Evolutionary conservation across 139 green algal species (phyloP).

Genomic region (Chlamydomonas sp.): DNA sequence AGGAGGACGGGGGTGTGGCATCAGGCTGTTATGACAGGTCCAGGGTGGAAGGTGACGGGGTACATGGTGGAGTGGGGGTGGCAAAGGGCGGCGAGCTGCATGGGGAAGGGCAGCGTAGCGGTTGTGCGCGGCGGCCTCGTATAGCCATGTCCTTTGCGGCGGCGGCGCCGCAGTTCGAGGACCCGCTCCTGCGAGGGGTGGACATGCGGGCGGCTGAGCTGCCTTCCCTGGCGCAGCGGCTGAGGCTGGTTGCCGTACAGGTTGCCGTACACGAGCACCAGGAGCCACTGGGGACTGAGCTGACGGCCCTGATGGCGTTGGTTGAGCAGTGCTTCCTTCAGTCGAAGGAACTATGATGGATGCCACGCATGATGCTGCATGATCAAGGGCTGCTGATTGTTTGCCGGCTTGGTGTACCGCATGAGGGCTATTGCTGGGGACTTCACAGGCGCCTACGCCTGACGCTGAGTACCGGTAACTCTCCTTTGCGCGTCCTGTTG

Average conservation of each 20-base stretch:
- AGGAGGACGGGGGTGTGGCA: no score
- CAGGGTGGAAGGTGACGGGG: neutral
- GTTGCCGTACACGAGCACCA: neutral
- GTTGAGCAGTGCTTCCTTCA: neutral
- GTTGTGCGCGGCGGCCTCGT: neutral
- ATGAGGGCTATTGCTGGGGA: no score
- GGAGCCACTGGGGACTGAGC: neutral
- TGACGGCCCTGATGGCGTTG: neutral
- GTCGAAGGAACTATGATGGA: no score
- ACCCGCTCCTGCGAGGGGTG: neutral
- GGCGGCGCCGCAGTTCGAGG: neutral
- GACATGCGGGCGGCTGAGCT: neutral
- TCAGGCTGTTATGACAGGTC: no score
- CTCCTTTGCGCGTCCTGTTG: no score
- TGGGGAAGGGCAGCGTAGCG: no score
- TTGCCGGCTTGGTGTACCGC: no score
- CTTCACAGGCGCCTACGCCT: no score
- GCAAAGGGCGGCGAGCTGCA: neutral
- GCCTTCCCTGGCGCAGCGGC: neutral
- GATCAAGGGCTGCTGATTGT: no score
- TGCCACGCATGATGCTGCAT: no score
- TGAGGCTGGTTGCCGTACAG: neutral
- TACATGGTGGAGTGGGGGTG: neutral
- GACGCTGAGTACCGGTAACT: no score
- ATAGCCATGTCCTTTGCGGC: slow-evolving; percentile 10